phyloP scores from a whole-genome alignment of 2,329 filamentous ascomycete species.

The Aureobasidium vineae region DNA sequence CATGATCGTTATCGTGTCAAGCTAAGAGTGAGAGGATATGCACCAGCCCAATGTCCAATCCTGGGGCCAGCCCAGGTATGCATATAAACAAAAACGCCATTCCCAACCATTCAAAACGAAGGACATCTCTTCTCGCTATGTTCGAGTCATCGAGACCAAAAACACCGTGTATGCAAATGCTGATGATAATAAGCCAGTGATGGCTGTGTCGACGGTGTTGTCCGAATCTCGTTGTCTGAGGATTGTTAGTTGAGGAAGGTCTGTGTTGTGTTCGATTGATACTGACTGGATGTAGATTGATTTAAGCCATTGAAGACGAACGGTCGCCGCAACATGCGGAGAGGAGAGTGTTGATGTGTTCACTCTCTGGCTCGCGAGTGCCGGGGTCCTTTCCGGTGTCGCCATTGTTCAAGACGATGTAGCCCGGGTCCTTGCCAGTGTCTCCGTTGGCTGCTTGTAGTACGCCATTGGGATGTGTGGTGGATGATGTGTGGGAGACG shows the following conservation, averaged over 20 bases:
- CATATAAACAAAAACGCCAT: background rate
- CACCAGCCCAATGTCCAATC: background rate
- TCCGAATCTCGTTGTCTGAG: background rate
- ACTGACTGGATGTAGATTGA: background rate
- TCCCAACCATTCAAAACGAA: background rate
- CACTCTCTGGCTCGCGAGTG: background rate
- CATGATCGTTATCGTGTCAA: background rate
- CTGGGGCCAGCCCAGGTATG: background rate
- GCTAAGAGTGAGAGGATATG: constrained; percentile 13
- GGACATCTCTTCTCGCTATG: background rate
- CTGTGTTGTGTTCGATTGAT: background rate
- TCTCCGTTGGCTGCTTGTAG: constrained; percentile 15
- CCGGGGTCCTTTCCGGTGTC: constrained; percentile 18
- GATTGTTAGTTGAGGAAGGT: background rate
- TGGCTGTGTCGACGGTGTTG: background rate
- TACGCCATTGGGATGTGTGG: background rate
- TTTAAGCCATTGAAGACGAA: background rate
- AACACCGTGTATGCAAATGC: constrained; percentile 14
- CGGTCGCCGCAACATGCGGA: background rate
- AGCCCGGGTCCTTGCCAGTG: constrained; percentile 15
- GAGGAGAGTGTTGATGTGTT: background rate
- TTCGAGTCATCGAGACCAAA: background rate
- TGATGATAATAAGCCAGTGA: background rate
- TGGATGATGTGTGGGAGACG: background rate
- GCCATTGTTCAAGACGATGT: constrained; percentile 15